Evolutionary conservation across 2,329 filamentous ascomycete genomes (phyloP).

Genomic region (Trichoderma pleuroti): DNA sequence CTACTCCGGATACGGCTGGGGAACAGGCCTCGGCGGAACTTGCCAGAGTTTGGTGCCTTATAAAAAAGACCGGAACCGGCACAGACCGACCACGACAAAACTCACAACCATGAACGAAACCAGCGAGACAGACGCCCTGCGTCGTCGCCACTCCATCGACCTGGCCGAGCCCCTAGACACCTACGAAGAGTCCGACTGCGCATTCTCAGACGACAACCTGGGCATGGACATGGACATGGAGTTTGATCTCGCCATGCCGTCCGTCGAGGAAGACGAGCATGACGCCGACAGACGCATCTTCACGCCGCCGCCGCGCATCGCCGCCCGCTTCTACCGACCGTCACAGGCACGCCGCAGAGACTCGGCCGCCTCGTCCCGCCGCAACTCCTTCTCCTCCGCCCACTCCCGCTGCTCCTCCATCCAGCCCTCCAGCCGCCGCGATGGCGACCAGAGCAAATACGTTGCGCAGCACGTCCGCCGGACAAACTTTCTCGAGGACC

Average conservation of each 20-base stretch:
- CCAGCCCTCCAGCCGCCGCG: slow-evolving; percentile 49
- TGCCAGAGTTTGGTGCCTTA: background rate
- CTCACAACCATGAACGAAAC: background rate
- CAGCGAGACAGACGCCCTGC: slow-evolving; percentile 35
- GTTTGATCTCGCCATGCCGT: slow-evolving; percentile 39
- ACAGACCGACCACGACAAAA: background rate
- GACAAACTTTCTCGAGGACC: slow-evolving; percentile 75
- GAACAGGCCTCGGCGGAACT: background rate
- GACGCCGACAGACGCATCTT: slow-evolving; percentile 39
- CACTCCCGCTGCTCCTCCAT: slow-evolving; percentile 65
- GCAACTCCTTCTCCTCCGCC: slow-evolving; percentile 74
- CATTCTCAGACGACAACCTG: slow-evolving; percentile 29
- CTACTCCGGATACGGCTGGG: background rate
- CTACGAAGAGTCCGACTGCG: slow-evolving; percentile 32
- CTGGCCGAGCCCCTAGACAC: slow-evolving; percentile 42
- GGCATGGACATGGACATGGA: slow-evolving; percentile 29
- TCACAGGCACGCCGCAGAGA: slow-evolving; percentile 66
- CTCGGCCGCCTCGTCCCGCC: slow-evolving; percentile 73
- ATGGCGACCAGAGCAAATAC: slow-evolving; percentile 66
- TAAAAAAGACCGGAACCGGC: background rate
- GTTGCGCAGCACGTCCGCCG: slow-evolving; percentile 76
- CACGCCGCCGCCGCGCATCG: slow-evolving; percentile 71
- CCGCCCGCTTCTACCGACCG: slow-evolving; percentile 71
- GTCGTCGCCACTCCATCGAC: slow-evolving; percentile 39
- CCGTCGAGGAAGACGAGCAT: slow-evolving; percentile 35